phyloP scores from a whole-genome alignment of 805 yeast species.

The Teunomyces tritomae region DNA sequence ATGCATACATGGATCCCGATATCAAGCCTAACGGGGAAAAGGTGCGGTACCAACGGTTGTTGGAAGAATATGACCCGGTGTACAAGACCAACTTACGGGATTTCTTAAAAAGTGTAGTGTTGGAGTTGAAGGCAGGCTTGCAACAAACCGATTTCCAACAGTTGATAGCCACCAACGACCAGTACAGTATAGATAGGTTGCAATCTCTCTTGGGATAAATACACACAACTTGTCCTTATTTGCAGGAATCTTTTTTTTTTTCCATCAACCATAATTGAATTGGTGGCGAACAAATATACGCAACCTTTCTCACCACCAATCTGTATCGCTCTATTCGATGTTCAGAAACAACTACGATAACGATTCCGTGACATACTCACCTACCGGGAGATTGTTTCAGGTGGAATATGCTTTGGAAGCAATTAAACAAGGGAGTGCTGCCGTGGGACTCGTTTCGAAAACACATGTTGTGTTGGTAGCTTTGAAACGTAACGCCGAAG shows the following conservation, averaged over 20 bases:
- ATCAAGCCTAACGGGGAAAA: constrained; percentile 45
- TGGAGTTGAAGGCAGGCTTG: constrained; percentile 23
- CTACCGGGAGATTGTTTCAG: constrained; percentile 89
- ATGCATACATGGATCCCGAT: constrained; percentile 38
- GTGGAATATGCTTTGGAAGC: constrained; percentile 90
- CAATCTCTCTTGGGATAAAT: constrained; percentile 8
- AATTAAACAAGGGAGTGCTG: constrained; percentile 96
- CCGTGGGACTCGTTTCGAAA: constrained; percentile 87
- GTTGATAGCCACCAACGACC: constrained; percentile 35
- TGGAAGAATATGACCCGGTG: constrained; percentile 33
- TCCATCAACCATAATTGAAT: neutral
- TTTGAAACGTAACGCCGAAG: constrained; percentile 93
- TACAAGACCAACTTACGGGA: constrained; percentile 46
- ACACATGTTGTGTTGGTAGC: constrained; percentile 91
- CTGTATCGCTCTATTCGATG: constrained; percentile 29
- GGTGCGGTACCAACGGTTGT: constrained; percentile 30
- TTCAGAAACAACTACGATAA: constrained; percentile 98
- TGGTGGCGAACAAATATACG: constrained; percentile 3
- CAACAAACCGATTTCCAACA: constrained; percentile 29
- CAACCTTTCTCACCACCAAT: neutral
- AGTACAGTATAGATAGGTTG: constrained; percentile 33
- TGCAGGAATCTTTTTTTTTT: constrained; percentile 2
- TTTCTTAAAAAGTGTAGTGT: constrained; percentile 35
- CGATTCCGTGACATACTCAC: constrained; percentile 96
- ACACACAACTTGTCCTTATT: neutral